Evolutionary conservation across 2,329 filamentous ascomycete genomes (phyloP).

Genomic region (Xylaria sp.): DNA sequence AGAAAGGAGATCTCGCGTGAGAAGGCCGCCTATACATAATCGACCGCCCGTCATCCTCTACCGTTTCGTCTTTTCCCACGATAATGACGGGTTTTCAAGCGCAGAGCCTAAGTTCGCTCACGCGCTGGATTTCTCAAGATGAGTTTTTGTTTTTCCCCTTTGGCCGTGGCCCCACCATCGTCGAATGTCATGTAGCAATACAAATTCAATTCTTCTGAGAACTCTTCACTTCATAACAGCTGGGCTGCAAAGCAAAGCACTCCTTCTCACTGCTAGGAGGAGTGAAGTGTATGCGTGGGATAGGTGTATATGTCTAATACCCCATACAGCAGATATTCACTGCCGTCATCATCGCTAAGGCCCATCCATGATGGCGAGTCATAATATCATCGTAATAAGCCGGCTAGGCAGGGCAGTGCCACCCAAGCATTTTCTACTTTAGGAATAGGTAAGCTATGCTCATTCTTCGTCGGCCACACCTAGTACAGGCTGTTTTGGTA

Average conservation of each 20-base stretch:
- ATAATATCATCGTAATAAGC: constrained; percentile 1
- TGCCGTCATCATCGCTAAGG: neutral
- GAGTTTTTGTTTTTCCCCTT: neutral
- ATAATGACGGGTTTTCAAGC: neutral
- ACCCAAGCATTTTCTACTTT: constrained; percentile 19
- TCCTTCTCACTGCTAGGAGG: neutral
- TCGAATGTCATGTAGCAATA: neutral
- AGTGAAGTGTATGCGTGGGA: no score
- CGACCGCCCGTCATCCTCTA: constrained; percentile 1
- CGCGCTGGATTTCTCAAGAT: constrained; percentile 3
- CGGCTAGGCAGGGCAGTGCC: constrained; percentile 12
- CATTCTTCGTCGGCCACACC: neutral
- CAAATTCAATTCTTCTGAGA: neutral
- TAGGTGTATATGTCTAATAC: no score
- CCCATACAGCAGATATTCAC: no score
- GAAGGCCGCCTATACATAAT: neutral
- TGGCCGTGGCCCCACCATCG: constrained; percentile 5
- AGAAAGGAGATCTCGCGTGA: constrained; percentile 1
- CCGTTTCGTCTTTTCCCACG: neutral
- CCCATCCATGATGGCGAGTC: constrained; percentile 11
- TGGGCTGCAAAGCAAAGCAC: neutral
- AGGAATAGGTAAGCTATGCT: constrained; percentile 22
- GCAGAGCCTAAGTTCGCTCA: neutral
- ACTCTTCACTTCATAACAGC: neutral
- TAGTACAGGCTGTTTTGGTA: neutral